These are phyloP conservation scores for Aspergillus cejpii DNA, from an alignment of 2,329 filamentous ascomycete species.

Conservation along the genomic window DNA sequence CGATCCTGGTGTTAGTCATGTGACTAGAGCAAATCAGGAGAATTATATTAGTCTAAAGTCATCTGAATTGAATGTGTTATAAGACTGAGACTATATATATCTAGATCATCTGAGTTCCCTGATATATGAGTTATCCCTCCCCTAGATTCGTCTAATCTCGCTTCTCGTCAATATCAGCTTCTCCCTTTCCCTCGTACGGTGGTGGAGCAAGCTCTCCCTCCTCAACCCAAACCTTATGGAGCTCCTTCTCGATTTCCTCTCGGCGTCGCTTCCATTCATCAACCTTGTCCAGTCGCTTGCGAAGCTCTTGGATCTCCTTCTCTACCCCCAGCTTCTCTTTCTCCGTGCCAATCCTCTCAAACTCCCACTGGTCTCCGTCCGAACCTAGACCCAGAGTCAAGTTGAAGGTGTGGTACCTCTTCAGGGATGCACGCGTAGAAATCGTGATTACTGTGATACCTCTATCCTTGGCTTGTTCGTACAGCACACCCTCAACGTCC, in stretches of 20 bases:
- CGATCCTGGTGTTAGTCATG: neutral
- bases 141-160: neutral
- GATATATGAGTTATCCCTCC: neutral
- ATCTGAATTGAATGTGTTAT: neutral
- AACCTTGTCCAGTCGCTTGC: slow-evolving; percentile 71
- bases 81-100: neutral
- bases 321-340: slow-evolving; percentile 90
- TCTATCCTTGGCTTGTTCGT: slow-evolving; percentile 85
- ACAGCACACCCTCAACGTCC: slow-evolving; percentile 88
- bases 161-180: neutral
- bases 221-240: slow-evolving; percentile 59
- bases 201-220: slow-evolving; percentile 36
- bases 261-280: slow-evolving; percentile 74
- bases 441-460: slow-evolving; percentile 96
- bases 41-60: neutral
- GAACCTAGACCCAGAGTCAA: slow-evolving; percentile 76
- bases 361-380: slow-evolving; percentile 79
- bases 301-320: slow-evolving; percentile 78
- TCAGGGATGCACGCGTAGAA: slow-evolving; percentile 85
- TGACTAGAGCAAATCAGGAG: neutral
- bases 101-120: neutral
- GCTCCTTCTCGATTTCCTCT: slow-evolving; percentile 74
- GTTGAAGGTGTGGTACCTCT: slow-evolving; percentile 92
- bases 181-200: slow-evolving; percentile 27
- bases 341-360: slow-evolving; percentile 88